These are phyloP conservation scores for Pythium monospermum DNA, from an alignment of 352 stramenopile genomes.

Conservation along the genomic window DNA sequence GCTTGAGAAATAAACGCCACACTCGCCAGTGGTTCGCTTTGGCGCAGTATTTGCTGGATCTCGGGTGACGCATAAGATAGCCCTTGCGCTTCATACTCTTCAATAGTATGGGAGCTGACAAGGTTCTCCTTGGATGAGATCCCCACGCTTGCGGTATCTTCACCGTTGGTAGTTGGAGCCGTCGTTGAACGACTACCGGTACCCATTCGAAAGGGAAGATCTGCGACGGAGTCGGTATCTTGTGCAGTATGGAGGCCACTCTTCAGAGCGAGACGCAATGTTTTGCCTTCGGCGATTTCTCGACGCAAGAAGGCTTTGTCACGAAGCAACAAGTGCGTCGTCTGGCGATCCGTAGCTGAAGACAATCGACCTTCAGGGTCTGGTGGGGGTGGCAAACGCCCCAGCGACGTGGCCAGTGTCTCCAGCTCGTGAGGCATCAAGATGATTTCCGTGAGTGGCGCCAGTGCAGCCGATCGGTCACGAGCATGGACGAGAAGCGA, in stretches of 20 bases:
- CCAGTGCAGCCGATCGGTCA: neutral
- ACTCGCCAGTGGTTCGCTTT: slow-evolving; percentile 25
- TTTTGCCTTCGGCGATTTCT: slow-evolving; percentile 26
- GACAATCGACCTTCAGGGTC: neutral
- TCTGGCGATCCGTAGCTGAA: slow-evolving; percentile 2
- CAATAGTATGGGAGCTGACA: neutral
- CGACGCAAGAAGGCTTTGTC: slow-evolving; percentile 31
- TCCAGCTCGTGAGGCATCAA: slow-evolving; percentile 8
- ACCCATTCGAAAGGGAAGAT: slow-evolving; percentile 10
- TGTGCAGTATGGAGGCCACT: slow-evolving; percentile 18
- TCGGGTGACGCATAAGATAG: slow-evolving; percentile 15
- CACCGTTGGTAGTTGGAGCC: neutral
- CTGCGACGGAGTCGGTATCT: slow-evolving; percentile 2
- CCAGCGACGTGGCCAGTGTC: neutral
- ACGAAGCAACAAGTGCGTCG: slow-evolving; percentile 22
- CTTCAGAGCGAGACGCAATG: slow-evolving; percentile 25
- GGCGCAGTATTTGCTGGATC: slow-evolving; percentile 18
- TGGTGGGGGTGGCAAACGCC: neutral
- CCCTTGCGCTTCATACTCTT: slow-evolving; percentile 11
- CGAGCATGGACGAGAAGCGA: slow-evolving; percentile 18
- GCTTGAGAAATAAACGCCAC: slow-evolving; percentile 44
- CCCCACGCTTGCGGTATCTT: neutral
- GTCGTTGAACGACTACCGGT: neutral
- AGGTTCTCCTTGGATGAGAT: neutral
- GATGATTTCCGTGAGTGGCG: slow-evolving; percentile 7